A percentile compares a stretch with the other conserved stretches of the same genome.
These are phyloP conservation scores for Pouteria campechiana DNA, from an alignment of 179 eudicot species.

Conservation along the genomic window DNA sequence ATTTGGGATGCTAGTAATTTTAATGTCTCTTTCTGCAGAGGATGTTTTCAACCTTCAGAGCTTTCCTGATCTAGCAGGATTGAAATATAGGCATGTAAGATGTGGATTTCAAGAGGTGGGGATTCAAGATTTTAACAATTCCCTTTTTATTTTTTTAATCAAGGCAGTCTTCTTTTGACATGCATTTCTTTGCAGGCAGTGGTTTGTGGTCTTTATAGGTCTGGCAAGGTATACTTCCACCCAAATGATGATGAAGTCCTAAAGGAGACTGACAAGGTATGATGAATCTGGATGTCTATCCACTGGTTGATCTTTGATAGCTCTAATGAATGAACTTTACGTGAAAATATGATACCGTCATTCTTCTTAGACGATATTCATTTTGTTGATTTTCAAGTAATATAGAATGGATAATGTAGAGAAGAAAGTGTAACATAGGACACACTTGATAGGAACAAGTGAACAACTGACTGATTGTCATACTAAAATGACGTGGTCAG, in stretches of 20 bases:
- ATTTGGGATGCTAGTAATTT: background rate
- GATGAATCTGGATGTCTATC: no score
- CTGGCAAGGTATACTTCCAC: constrained; percentile 64
- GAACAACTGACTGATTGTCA: no score
- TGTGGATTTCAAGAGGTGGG: constrained; percentile 76
- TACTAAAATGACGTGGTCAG: no score
- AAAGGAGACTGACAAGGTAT: constrained; percentile 72
- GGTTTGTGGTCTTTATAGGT: constrained; percentile 81
- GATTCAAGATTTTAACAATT: background rate
- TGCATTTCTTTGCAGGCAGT: constrained; percentile 44
- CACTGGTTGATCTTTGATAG: no score
- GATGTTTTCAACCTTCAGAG: constrained; percentile 76
- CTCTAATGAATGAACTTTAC: no score
- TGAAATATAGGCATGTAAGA: constrained; percentile 57
- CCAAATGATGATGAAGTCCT: constrained; percentile 76
- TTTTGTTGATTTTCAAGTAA: no score
- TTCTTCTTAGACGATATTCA: no score
- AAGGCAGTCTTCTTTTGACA: background rate
- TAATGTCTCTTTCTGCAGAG: constrained; percentile 36
- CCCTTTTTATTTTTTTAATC: background rate
- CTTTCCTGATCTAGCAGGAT: constrained; percentile 62
- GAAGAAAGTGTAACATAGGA: no score
- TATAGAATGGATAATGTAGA: no score
- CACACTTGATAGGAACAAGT: no score
- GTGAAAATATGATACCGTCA: no score